A percentile compares a stretch with the other conserved stretches of the same genome.
Conservation (phyloP, 2,329 filamentous ascomycete genomes). For the Myriosclerotinia scirpicola region DNA sequence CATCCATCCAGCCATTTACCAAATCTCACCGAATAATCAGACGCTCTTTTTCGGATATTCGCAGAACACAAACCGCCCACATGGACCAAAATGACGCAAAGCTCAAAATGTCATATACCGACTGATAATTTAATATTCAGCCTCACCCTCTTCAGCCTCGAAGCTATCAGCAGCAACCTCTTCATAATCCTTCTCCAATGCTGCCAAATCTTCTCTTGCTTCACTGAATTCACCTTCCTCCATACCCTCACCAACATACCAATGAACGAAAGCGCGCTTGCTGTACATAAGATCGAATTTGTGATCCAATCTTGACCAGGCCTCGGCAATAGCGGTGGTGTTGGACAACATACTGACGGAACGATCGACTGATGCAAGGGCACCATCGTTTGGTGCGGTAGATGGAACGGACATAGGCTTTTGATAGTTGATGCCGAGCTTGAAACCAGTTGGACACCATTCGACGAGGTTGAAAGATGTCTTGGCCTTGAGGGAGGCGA, state of each 20-base stretch:
- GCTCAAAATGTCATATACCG: slow-evolving; percentile 15
- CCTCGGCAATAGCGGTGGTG: slow-evolving; percentile 66
- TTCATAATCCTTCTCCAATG: slow-evolving; percentile 64
- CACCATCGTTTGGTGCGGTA: slow-evolving; percentile 43
- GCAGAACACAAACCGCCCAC: slow-evolving; percentile 23
- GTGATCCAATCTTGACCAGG: slow-evolving; percentile 63
- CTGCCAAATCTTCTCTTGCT: slow-evolving; percentile 64
- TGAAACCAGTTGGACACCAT: slow-evolving; percentile 99
- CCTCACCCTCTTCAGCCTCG: slow-evolving; percentile 51
- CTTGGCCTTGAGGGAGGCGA: slow-evolving; percentile 62
- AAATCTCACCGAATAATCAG: slow-evolving; percentile 18
- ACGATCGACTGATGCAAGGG: slow-evolving; percentile 54
- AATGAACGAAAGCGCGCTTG: slow-evolving; percentile 69
- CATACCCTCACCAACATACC: slow-evolving; percentile 71
- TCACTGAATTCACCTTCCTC: slow-evolving; percentile 68
- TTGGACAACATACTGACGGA: slow-evolving; percentile 64
- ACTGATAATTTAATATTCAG: slow-evolving; percentile 39
- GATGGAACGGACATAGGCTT: slow-evolving; percentile 54
- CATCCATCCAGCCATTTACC: slow-evolving; percentile 11
- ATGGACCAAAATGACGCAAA: slow-evolving; percentile 18
- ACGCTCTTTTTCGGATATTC: slow-evolving; percentile 24
- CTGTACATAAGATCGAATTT: slow-evolving; percentile 72
- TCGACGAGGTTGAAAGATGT: slow-evolving; percentile 77
- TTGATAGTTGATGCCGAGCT: slow-evolving; percentile 97
- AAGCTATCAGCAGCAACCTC: slow-evolving; percentile 59